These are phyloP conservation scores for Venustampulla echinocandica DNA, from an alignment of 495 filamentous ascomycete species.

Conservation along the genomic window DNA sequence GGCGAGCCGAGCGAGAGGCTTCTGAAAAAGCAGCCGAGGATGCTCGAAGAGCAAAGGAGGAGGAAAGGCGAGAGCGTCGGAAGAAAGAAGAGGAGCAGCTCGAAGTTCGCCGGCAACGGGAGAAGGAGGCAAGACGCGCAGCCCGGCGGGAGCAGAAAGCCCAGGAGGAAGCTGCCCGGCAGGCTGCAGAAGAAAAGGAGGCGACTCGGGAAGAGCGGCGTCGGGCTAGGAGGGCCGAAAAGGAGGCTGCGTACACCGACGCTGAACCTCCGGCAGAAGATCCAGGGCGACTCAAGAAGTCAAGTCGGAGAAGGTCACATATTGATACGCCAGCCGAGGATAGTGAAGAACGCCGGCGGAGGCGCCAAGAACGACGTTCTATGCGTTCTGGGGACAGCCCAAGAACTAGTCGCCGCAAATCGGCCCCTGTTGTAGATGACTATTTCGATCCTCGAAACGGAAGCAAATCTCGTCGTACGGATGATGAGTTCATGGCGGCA, in stretches of 20 bases:
- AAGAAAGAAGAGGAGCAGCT: conserved; percentile 28
- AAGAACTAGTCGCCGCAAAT: conserved; percentile 27
- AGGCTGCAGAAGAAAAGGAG: conserved; percentile 23
- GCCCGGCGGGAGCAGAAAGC: conserved; percentile 33
- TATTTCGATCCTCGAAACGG: conserved; percentile 34
- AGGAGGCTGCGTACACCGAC: conserved; percentile 17
- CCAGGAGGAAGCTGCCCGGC: conserved; percentile 24
- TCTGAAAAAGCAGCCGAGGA: conserved; percentile 36
- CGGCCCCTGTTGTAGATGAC: conserved; percentile 32
- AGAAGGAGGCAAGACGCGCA: conserved; percentile 40
- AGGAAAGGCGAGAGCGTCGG: conserved; percentile 24
- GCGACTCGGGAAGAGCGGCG: conserved; percentile 23
- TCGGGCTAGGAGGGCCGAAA: conserved; percentile 12
- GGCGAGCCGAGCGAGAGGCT: conserved; percentile 31
- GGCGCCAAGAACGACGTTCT: conserved; percentile 38
- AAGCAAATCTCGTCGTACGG: conserved; percentile 30
- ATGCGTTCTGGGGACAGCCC: conserved; percentile 25
- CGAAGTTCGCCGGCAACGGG: conserved; percentile 37
- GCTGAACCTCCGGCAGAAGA: conserved; percentile 14
- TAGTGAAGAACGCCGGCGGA: conserved; percentile 42
- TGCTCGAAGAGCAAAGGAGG: conserved; percentile 41
- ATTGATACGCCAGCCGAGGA: conserved; percentile 27
- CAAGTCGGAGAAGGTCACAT: conserved; percentile 19
- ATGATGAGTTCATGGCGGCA: conserved; percentile 26
- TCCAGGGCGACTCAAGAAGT: conserved; percentile 9